Evolutionary conservation across 345 rosid species (phyloP).

Genomic region (Viola odorata): DNA sequence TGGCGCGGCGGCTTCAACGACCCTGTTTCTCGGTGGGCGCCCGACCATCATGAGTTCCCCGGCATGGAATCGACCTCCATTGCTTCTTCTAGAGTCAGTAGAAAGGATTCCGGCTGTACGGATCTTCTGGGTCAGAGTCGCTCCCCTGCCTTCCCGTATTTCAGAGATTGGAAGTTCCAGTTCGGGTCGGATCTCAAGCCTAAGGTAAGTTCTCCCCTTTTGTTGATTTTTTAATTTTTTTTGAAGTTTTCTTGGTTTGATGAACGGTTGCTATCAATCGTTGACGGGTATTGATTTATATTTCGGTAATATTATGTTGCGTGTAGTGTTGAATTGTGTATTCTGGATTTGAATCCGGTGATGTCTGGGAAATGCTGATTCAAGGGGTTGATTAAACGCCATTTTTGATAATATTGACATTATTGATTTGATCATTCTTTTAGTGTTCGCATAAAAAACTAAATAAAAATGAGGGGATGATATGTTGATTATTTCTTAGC

Average conservation of each 20-base stretch:
- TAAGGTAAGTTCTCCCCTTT: slow-evolving; percentile 36
- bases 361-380: slow-evolving; percentile 8
- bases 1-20: slow-evolving; percentile 53
- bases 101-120: slow-evolving; percentile 45
- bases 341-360: neutral
- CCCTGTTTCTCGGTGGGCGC: slow-evolving; percentile 43
- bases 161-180: slow-evolving; percentile 55
- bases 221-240: neutral
- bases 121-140: slow-evolving; percentile 54
- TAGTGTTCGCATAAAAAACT: neutral
- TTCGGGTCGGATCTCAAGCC: slow-evolving; percentile 66
- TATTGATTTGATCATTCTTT: neutral
- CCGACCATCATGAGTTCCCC: slow-evolving; percentile 50
- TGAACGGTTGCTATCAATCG: too few species aligned
- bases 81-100: slow-evolving; percentile 13
- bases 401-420: neutral
- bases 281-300: too few species aligned
- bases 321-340: too few species aligned
- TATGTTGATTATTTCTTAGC: too few species aligned
- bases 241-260: neutral
- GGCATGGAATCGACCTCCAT: slow-evolving; percentile 33
- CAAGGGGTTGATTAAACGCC: neutral
- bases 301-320: too few species aligned
- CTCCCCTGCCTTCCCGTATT: slow-evolving; percentile 65
- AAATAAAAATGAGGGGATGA: neutral